phyloP scores from a whole-genome alignment of 73 alveolate genomes.

The Diophrys appendiculata region DNA sequence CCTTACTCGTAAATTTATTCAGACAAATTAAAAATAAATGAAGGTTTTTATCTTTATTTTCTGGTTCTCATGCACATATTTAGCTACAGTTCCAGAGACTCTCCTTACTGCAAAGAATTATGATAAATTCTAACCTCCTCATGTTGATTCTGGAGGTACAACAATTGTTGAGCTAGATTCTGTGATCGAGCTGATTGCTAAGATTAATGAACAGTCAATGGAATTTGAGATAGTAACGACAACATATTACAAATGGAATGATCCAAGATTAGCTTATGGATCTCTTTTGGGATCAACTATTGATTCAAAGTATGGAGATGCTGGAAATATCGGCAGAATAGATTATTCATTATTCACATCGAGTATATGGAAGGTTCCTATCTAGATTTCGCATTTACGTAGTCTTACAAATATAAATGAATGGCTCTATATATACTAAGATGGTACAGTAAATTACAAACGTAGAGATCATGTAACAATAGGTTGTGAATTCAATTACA shows the following conservation, averaged over 20 bases:
- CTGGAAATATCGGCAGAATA: not conserved
- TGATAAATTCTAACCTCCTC: not conserved
- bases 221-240: not conserved
- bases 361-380: not conserved
- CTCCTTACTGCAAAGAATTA: not conserved
- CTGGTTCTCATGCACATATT: conserved; percentile 29
- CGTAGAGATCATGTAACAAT: not conserved
- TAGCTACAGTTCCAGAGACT: not conserved
- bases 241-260: not conserved
- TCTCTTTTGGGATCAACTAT: not conserved
- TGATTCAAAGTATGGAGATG: not conserved
- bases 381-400: not conserved
- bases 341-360: not conserved
- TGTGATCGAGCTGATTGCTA: not conserved
- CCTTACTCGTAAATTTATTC: too few relatives aligned
- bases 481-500: conserved; percentile 1
- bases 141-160: not conserved
- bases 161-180: not conserved
- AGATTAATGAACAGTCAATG: not conserved
- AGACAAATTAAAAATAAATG: too few relatives aligned
- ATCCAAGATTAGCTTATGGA: not conserved
- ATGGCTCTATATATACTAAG: not conserved
- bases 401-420: too few relatives aligned
- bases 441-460: not conserved
- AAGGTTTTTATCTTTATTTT: too few relatives aligned